Evolutionary conservation across 1,284 basidiomycete genomes (phyloP).

Genomic region (Takashimella tepidaria): DNA sequence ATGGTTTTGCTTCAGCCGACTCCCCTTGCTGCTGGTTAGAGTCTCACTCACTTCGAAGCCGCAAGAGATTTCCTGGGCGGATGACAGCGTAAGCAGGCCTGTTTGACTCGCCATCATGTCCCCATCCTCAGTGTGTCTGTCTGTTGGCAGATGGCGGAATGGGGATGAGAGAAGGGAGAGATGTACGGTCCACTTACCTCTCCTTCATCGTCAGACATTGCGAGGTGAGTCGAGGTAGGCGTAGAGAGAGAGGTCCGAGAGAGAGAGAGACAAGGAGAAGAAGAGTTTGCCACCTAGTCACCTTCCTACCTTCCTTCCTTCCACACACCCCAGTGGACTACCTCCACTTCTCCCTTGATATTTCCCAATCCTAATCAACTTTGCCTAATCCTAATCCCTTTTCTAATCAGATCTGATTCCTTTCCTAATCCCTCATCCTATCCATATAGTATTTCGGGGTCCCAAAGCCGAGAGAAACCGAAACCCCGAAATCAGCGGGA

Average conservation of each 20-base stretch:
- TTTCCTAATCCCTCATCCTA: background rate
- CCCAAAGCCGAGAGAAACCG: no score
- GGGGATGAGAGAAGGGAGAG: background rate
- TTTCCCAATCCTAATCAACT: slow-evolving; percentile 3
- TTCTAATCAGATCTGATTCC: background rate
- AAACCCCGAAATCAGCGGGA: no score
- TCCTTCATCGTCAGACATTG: slow-evolving; percentile 33
- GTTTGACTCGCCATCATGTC: no score
- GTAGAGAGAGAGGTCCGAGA: background rate
- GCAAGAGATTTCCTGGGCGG: slow-evolving; percentile 8
- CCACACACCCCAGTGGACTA: slow-evolving; percentile 5
- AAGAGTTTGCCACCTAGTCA: no score
- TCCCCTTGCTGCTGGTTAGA: no score
- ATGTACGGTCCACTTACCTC: slow-evolving; percentile 22
- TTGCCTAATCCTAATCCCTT: background rate
- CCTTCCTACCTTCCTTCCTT: background rate
- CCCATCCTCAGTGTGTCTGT: no score
- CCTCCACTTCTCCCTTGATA: slow-evolving; percentile 12
- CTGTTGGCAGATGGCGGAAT: background rate
- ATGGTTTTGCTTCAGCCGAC: background rate
- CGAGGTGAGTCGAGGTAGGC: background rate
- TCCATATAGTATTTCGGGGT: no score
- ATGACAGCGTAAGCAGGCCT: background rate
- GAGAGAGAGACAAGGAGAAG: background rate
- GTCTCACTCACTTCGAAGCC: slow-evolving; percentile 17